A percentile compares a stretch with the other conserved stretches of the same genome.
These are phyloP conservation scores for Chloromonas sp. DNA, from an alignment of 163 green algal genomes.

Conservation along the genomic window DNA sequence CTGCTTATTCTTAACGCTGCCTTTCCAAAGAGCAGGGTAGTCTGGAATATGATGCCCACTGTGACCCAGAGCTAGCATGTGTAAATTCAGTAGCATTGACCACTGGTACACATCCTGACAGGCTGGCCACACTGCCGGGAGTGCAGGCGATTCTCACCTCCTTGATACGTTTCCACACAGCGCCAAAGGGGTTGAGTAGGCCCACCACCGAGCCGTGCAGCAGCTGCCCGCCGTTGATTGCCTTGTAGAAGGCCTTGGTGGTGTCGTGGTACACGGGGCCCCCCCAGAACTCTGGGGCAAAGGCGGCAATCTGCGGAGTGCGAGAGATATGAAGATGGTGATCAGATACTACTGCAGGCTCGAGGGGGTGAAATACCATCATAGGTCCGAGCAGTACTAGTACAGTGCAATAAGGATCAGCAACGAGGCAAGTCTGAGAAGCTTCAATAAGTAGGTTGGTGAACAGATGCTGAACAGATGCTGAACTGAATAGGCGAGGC, in stretches of 20 bases:
- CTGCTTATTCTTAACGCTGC: too few species aligned
- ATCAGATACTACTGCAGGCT: background rate
- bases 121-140: too few species aligned
- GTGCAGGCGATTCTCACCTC: background rate
- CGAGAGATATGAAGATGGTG: background rate
- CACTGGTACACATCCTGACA: too few species aligned
- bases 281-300: slow-evolving; percentile 45
- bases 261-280: slow-evolving; percentile 49
- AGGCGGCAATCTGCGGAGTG: slow-evolving; percentile 33
- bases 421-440: background rate
- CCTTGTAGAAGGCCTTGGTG: slow-evolving; percentile 43
- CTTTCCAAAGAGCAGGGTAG: too few species aligned
- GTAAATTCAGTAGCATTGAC: too few species aligned
- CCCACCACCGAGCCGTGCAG: slow-evolving; percentile 21
- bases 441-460: background rate
- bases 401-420: too few species aligned
- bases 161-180: slow-evolving; percentile 23
- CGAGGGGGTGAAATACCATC: background rate
- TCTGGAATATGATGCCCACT: too few species aligned
- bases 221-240: slow-evolving; percentile 34
- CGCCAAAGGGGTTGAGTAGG: slow-evolving; percentile 42
- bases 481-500: background rate
- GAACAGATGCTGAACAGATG: background rate
- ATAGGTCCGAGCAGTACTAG: too few species aligned
- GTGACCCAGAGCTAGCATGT: too few species aligned